phyloP scores from a whole-genome alignment of 441 rosid species.

The Erodium trifolium region DNA sequence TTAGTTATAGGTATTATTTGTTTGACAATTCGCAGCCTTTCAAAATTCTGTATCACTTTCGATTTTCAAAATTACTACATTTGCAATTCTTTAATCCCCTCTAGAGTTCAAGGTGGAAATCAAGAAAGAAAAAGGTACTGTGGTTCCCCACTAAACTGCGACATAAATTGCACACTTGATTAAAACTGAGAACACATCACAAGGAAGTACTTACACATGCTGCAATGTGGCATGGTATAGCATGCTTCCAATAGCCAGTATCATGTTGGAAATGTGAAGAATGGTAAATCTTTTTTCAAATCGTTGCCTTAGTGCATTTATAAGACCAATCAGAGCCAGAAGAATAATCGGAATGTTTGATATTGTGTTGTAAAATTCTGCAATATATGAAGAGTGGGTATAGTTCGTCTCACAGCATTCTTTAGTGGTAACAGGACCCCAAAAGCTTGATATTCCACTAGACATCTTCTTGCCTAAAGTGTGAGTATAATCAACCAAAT shows the following conservation, averaged over 20 bases:
- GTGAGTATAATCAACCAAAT: neutral
- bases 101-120: neutral
- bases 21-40: too few species aligned
- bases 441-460: conserved; percentile 20
- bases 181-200: neutral
- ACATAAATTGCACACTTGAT: neutral
- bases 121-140: neutral
- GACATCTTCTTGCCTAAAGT: conserved; percentile 17
- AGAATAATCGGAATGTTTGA: conserved; percentile 24
- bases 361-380: conserved; percentile 24
- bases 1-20: neutral
- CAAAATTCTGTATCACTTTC: too few species aligned
- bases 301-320: conserved; percentile 21
- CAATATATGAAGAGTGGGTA: conserved; percentile 18
- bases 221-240: conserved; percentile 24
- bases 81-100: neutral
- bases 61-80: neutral
- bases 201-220: conserved; percentile 18
- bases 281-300: conserved; percentile 26
- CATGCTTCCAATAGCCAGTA: conserved; percentile 28
- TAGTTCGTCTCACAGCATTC: conserved; percentile 28
- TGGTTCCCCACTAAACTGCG: neutral
- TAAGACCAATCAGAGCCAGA: conserved; percentile 22
- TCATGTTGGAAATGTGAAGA: conserved; percentile 24
- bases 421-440: conserved; percentile 27